Base-by-base conservation (phyloP, 2,329 filamentous ascomycete species). In the Zopfia rhizophila region DNA sequence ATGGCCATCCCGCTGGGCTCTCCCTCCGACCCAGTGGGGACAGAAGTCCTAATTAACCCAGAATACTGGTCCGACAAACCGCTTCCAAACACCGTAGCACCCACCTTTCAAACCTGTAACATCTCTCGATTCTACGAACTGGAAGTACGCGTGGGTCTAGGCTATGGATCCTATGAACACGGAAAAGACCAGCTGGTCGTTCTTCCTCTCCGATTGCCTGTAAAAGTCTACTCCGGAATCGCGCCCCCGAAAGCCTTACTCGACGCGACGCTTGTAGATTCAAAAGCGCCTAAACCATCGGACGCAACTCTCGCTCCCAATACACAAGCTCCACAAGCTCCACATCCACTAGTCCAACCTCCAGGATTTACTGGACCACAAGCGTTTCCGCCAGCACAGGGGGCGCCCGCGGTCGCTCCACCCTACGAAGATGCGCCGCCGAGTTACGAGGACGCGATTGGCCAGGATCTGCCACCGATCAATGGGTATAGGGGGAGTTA, bases 401-500 rank as follows among this genome's bases (percentile, higher is more conserved):
- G 55, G 27, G 46, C 52, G 21, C 46, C 53, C 16, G 47, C 61
- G 16, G 44, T 56, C 7, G 53, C 52, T 25, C 57, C 60, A 23
- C 75, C 71, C 2, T 78, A 82, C 54, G 87, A 90, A 22, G 91
- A 94, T 44, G 90, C 91, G n/a, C 92, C 93, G 13, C 92, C 92
- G 6, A 96, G 90, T 63, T 97, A 97, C 65, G 91, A 96, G 72
- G 92, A 97, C 72, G 91, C 91, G 10, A 87, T 97, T 73, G 91
- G 91, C 5, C 87, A 90, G 55, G 83, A 86, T 47, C 73, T 94
- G 51, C 87, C 83, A 24, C 89, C 90, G 1, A 83, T 91, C 44
- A 83, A 90, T 65, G 88, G 86, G 50, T 76, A 87, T 18, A 79
- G 91, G 60, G 84, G 87, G 19, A 85, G 84, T 11, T 91, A 89